phyloP scores from a whole-genome alignment of 257 asterid genomes.

The Linderniella brevidens region DNA sequence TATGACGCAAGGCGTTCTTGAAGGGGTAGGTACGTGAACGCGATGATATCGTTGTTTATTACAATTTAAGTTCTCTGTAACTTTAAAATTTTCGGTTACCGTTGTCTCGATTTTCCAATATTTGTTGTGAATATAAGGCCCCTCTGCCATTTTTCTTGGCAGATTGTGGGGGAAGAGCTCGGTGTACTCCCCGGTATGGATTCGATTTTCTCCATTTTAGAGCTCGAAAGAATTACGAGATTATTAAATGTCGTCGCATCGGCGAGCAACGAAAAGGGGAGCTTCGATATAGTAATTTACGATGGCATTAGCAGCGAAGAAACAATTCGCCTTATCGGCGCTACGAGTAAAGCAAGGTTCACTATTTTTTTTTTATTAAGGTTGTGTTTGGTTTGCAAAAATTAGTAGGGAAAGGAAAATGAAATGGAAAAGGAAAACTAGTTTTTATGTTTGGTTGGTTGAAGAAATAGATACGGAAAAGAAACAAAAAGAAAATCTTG shows the following conservation, averaged over 20 bases:
- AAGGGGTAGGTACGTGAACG: conserved; percentile 77
- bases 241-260: conserved; percentile 20
- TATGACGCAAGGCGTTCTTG: conserved; percentile 93
- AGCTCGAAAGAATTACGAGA: conserved; percentile 52
- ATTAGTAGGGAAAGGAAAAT: no score
- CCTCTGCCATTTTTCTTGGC: conserved; percentile 18
- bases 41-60: conserved; percentile 1
- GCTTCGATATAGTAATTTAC: conserved; percentile 52
- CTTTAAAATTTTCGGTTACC: background rate
- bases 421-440: no score
- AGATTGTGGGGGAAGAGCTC: conserved; percentile 95
- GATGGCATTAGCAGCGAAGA: conserved; percentile 87
- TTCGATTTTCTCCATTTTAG: conserved; percentile 67
- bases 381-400: no score
- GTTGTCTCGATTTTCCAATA: background rate
- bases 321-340: conserved; percentile 76
- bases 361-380: no score
- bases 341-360: conserved; percentile 70
- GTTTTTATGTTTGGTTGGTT: no score
- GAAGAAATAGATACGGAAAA: no score
- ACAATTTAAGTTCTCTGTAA: background rate
- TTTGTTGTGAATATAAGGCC: conserved; percentile 1
- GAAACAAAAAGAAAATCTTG: no score
- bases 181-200: conserved; percentile 99
- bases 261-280: conserved; percentile 19